phyloP scores from a whole-genome alignment of 1,139 yeast species.

The Hansenula lynferdii region DNA sequence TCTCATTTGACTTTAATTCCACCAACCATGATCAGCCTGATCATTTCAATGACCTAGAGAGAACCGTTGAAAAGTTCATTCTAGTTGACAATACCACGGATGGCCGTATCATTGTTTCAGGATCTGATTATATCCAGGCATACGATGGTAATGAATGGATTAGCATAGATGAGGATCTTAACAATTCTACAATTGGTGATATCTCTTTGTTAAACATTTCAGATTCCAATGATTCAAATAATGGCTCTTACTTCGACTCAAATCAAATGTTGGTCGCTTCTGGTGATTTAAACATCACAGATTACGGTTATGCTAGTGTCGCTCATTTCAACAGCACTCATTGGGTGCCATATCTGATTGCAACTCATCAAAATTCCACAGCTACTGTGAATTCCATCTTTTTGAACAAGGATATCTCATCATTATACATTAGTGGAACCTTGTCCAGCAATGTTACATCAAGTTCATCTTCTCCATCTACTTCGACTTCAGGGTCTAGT shows the following conservation, averaged over 20 bases:
- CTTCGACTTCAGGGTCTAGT: conserved; percentile 22
- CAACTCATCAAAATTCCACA: conserved; percentile 15
- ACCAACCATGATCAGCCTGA: conserved; percentile 15
- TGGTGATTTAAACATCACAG: conserved; percentile 50
- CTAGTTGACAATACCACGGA: conserved; percentile 45
- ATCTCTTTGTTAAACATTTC: conserved; percentile 25
- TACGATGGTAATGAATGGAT: conserved; percentile 47
- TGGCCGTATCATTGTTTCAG: conserved; percentile 53
- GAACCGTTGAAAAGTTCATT: conserved; percentile 42
- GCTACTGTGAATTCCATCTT: conserved; percentile 23
- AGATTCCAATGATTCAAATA: conserved; percentile 25
- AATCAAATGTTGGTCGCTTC: conserved; percentile 51
- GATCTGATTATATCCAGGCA: conserved; percentile 44
- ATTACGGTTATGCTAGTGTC: conserved; percentile 58
- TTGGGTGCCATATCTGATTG: conserved; percentile 66
- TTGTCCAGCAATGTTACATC: conserved; percentile 19
- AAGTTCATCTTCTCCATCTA: conserved; percentile 14
- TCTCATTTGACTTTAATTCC: conserved; percentile 46
- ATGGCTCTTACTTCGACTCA: conserved; percentile 26
- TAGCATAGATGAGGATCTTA: conserved; percentile 14
- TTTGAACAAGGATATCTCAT: conserved; percentile 31
- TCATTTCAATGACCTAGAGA: conserved; percentile 28
- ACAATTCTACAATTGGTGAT: conserved; percentile 24
- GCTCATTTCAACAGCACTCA: conserved; percentile 64
- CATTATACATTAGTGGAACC: conserved; percentile 24